Evolutionary conservation across 1,284 basidiomycete species (phyloP).

Genomic region (Cryptococcus neoformans): DNA sequence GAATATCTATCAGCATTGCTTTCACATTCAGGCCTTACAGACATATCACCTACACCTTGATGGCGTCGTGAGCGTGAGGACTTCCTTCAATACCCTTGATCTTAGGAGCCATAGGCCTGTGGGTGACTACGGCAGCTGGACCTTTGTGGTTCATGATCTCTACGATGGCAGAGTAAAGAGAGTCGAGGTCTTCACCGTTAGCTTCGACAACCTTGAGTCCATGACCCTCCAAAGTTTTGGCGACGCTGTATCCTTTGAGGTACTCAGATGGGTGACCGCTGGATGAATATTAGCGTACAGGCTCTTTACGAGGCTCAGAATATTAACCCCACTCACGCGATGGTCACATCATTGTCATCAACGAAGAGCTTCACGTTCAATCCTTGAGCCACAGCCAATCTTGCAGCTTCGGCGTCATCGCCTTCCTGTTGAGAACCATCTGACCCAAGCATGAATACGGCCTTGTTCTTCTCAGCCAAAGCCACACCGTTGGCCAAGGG

Average conservation of each 20-base stretch:
- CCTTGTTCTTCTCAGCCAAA: constrained; percentile 69
- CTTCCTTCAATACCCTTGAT: constrained; percentile 72
- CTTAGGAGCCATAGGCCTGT: constrained; percentile 76
- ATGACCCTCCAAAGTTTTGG: constrained; percentile 70
- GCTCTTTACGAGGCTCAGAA: not conserved
- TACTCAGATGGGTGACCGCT: constrained; percentile 75
- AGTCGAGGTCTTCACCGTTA: constrained; percentile 72
- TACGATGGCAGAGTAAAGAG: constrained; percentile 65
- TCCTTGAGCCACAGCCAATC: constrained; percentile 73
- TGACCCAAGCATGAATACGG: constrained; percentile 74
- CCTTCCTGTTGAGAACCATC: constrained; percentile 87
- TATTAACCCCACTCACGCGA: constrained; percentile 51
- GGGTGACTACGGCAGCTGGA: constrained; percentile 73
- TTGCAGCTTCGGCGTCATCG: constrained; percentile 80
- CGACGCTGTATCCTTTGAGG: constrained; percentile 68
- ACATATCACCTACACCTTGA: constrained; percentile 40
- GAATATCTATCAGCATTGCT: constrained; percentile 53
- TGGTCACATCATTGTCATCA: constrained; percentile 84
- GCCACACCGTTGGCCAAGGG: constrained; percentile 76
- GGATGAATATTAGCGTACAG: not conserved
- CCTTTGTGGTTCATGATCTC: constrained; percentile 60
- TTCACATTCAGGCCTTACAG: constrained; percentile 50
- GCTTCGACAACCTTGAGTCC: constrained; percentile 50
- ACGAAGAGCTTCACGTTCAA: constrained; percentile 79
- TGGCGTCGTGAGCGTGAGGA: constrained; percentile 72